Base-by-base conservation (phyloP, 352 stramenopile genomes). In the Globisporangium abappressorium region DNA sequence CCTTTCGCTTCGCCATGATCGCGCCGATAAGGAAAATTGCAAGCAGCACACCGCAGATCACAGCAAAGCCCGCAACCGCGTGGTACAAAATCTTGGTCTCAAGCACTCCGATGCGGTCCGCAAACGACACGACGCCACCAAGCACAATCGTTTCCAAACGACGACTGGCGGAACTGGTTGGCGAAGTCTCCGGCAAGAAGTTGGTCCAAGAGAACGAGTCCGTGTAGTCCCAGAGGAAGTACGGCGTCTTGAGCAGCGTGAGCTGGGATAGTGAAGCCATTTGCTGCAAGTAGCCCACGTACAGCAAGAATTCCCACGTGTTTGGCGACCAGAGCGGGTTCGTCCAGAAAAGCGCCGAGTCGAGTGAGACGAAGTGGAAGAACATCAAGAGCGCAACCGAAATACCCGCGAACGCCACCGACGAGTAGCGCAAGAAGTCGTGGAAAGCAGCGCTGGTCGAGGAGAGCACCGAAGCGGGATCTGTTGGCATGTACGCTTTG, bases 191-290 rank as follows among this genome's bases (percentile, higher is more conserved):
- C 2, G 90, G 69, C 41, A 91, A 65, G 49, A 90, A 91, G 65
- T 85, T 90, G 56, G 76, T 82, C 84, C 85, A 93, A 5, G 82
- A 67, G 33, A 93, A 89, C 26, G 80, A 81, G 62, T 92, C 85
- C 34, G 81, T 86, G 66, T 84, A 92, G 51, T 88, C 78, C 77
- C 80, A 88, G 2, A 90, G 62, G 70, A 83, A 89, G 54, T 88
- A 88, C 8, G 85, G 83, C 11, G 77, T 85, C 64, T 91, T 88
- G 33, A 86, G 68, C 28, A 89, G 66, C 26, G 81, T 90, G 22
- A 89, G 71, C 41, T 89, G 72, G 28, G 84, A 92, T 0, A 87
- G 58, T 4, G 81, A 76, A 38, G 78, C 70, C 75, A 93, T 85
- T 36, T 90, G 81, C 73, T 93, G 85, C 62, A 93, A 67, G 68